Evolutionary conservation across 2,329 filamentous ascomycete genomes (phyloP).

Genomic region (Sclerotinia sclerotiorum): DNA sequence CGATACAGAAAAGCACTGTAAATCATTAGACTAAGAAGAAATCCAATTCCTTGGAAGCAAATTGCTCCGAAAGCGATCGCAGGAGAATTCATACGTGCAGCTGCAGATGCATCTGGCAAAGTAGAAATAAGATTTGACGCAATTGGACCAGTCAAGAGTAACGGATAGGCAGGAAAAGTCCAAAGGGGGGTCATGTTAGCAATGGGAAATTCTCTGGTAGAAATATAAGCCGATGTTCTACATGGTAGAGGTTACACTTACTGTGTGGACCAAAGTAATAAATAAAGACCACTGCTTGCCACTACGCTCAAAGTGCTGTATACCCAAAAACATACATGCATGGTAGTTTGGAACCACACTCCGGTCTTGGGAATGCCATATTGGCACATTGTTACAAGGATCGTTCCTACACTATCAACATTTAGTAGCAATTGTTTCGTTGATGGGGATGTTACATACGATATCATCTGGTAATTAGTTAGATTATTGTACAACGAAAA

Average conservation of each 20-base stretch:
- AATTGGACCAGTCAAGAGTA: constrained; percentile 74
- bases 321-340: constrained; percentile 72
- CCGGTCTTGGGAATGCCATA: constrained; percentile 67
- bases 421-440: background rate
- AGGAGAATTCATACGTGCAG: constrained; percentile 46
- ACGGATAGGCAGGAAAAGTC: constrained; percentile 83
- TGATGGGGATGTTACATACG: constrained; percentile 40
- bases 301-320: constrained; percentile 67
- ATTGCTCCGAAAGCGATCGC: constrained; percentile 52
- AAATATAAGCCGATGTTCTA: background rate
- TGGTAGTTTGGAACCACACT: constrained; percentile 58
- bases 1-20: constrained; percentile 82
- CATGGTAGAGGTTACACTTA: constrained; percentile 37
- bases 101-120: constrained; percentile 33
- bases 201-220: constrained; percentile 57
- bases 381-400: constrained; percentile 75
- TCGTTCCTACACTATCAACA: constrained; percentile 64
- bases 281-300: constrained; percentile 69
- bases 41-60: constrained; percentile 55
- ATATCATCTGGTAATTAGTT: constrained; percentile 44
- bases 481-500: constrained; percentile 28
- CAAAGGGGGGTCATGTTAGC: constrained; percentile 84
- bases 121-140: constrained; percentile 54
- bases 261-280: constrained; percentile 67
- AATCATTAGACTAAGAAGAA: constrained; percentile 69